phyloP scores from a whole-genome alignment of 164 flowering plant species.

The Vitis riparia region DNA sequence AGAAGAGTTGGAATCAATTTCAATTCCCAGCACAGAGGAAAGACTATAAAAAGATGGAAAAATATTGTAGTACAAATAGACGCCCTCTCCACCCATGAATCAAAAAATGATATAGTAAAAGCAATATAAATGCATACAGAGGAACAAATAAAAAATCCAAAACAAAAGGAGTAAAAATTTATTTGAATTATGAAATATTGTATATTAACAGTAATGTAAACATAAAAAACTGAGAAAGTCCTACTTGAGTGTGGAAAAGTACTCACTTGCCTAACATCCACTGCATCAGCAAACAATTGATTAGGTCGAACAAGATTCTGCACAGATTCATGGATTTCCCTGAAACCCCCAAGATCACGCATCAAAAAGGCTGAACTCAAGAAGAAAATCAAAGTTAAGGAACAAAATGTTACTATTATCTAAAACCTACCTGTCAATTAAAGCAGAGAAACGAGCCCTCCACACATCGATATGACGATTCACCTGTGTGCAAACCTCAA shows the following conservation, averaged over 20 bases:
- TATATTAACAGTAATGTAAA: no score
- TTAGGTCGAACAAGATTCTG: slow-evolving; percentile 77
- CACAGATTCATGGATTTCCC: slow-evolving; percentile 79
- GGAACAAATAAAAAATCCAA: neutral
- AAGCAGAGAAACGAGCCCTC: slow-evolving; percentile 93
- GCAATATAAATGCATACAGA: neutral
- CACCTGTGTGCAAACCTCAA: slow-evolving; percentile 70
- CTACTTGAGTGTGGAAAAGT: neutral
- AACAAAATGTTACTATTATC: neutral
- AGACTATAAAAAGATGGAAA: neutral
- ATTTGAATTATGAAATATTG: no score
- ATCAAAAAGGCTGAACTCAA: slow-evolving; percentile 1
- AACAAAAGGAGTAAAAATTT: neutral
- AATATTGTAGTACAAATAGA: no score
- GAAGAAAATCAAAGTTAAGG: neutral
- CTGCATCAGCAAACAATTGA: slow-evolving; percentile 82
- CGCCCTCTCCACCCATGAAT: no score
- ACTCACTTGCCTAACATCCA: slow-evolving; percentile 92
- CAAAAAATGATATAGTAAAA: neutral
- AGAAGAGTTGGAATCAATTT: slow-evolving; percentile 5
- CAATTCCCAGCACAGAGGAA: neutral
- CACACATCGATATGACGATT: slow-evolving; percentile 51
- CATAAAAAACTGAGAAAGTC: no score
- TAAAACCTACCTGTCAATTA: slow-evolving; percentile 66
- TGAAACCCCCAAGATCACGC: slow-evolving; percentile 21